A percentile compares a stretch with the other conserved stretches of the same genome.
Conservation (phyloP, 2,329 filamentous ascomycete genomes). For the Trichoderma sp. region DNA sequence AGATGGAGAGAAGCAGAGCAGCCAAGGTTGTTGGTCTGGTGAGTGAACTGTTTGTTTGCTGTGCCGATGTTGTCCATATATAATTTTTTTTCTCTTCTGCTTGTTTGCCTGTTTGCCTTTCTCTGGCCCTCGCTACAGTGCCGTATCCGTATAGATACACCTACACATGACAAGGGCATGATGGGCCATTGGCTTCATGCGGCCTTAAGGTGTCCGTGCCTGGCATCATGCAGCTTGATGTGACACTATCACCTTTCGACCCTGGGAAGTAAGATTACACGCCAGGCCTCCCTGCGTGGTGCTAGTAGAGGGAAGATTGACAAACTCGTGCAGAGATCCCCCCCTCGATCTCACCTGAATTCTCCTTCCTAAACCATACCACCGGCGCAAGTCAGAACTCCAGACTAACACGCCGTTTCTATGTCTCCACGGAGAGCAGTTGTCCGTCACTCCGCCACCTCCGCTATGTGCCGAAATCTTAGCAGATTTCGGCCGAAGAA, state of each 20-base stretch:
- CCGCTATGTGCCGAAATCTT: conserved; percentile 4
- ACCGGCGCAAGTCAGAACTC: not conserved
- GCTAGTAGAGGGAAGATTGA: not conserved
- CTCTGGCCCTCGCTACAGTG: not conserved
- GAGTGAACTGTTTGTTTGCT: not conserved
- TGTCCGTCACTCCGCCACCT: not conserved
- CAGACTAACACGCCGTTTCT: not conserved
- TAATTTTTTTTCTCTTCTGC: not conserved
- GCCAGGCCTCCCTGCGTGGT: not conserved
- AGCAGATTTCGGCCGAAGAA: not conserved
- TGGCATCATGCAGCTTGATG: conserved; percentile 13
- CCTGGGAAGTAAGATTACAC: conserved; percentile 1
- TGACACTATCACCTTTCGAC: not conserved
- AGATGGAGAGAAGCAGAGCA: not conserved
- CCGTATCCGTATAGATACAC: not conserved
- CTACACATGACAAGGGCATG: not conserved
- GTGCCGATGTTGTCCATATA: conserved; percentile 14
- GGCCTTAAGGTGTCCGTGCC: conserved; percentile 7
- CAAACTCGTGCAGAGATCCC: not conserved
- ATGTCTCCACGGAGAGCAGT: not conserved
- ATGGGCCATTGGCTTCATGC: not conserved
- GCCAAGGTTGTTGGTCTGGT: conserved; percentile 1
- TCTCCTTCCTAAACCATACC: conserved; percentile 2
- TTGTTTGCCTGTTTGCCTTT: not conserved
- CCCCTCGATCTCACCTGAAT: conserved; percentile 5